These are phyloP conservation scores for Spironucleus salmonicida DNA, from an alignment of 208 protist genomes.

Conservation along the genomic window DNA sequence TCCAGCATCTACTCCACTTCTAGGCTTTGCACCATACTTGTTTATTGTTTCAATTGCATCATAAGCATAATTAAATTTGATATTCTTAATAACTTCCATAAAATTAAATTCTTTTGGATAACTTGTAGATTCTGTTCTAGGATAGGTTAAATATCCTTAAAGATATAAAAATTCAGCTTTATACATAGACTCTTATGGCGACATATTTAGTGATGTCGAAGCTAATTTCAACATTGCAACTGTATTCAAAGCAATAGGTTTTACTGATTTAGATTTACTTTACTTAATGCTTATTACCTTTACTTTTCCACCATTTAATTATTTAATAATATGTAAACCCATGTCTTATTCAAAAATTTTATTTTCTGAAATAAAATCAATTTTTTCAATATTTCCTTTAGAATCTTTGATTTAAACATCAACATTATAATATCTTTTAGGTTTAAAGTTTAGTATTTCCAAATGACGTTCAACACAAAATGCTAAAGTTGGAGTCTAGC, in stretches of 20 bases:
- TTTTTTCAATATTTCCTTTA: no score
- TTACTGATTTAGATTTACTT: background rate
- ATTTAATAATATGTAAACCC: no score
- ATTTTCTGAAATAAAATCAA: no score
- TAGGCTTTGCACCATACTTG: background rate
- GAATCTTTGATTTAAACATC: background rate
- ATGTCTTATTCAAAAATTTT: no score
- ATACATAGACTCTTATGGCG: conserved; percentile 69
- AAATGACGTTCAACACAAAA: conserved; percentile 72
- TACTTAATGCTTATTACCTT: conserved; percentile 5
- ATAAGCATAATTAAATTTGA: conserved; percentile 50
- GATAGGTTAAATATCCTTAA: conserved; percentile 60
- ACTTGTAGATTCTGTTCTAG: conserved; percentile 74
- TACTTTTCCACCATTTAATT: background rate
- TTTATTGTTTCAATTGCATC: background rate
- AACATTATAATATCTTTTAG: conserved; percentile 14
- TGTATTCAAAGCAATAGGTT: conserved; percentile 71
- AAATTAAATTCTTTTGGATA: conserved; percentile 72
- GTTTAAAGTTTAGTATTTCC: conserved; percentile 45
- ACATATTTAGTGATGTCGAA: conserved; percentile 56
- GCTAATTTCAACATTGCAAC: conserved; percentile 68
- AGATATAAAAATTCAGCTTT: conserved; percentile 68
- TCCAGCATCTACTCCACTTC: conserved; percentile 46
- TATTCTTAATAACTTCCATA: conserved; percentile 42
- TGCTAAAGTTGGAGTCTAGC: conserved; percentile 74